A percentile compares a stretch with the other conserved stretches of the same genome.
These are phyloP conservation scores for Termitomyces sp. DNA, from an alignment of 768 basidiomycete genomes.

Conservation along the genomic window DNA sequence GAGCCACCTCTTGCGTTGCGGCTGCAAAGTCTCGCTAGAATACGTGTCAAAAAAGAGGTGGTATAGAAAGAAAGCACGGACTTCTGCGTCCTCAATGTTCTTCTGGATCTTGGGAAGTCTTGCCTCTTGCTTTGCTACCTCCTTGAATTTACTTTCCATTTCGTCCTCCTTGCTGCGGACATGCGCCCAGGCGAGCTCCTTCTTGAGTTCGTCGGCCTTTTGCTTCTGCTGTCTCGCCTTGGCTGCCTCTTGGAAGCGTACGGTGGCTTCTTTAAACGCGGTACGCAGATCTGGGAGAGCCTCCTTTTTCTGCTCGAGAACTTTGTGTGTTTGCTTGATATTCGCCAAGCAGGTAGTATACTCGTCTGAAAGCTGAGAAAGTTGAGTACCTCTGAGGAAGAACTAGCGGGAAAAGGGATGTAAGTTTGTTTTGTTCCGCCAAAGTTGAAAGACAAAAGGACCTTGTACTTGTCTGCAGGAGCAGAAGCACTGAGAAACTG, in stretches of 20 bases:
- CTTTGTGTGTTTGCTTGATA: slow-evolving; percentile 59
- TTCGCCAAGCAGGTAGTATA: slow-evolving; percentile 75
- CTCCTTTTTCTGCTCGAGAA: slow-evolving; percentile 67
- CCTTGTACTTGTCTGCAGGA: slow-evolving; percentile 85
- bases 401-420: slow-evolving; percentile 44
- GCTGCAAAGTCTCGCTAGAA: slow-evolving; percentile 24
- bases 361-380: slow-evolving; percentile 81
- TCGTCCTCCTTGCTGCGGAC: slow-evolving; percentile 67
- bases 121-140: slow-evolving; percentile 26
- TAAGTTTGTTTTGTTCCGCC: background rate
- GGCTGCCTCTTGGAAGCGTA: slow-evolving; percentile 64
- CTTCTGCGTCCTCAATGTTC: slow-evolving; percentile 26
- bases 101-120: slow-evolving; percentile 34
- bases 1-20: slow-evolving; percentile 24
- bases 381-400: slow-evolving; percentile 90
- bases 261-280: slow-evolving; percentile 48
- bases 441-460: slow-evolving; percentile 16
- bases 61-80: slow-evolving; percentile 10
- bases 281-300: slow-evolving; percentile 71
- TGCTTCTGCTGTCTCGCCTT: slow-evolving; percentile 67
- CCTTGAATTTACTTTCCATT: slow-evolving; percentile 29
- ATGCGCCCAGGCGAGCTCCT: slow-evolving; percentile 85
- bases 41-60: background rate
- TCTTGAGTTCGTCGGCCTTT: slow-evolving; percentile 65
- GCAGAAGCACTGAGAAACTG: slow-evolving; percentile 84